phyloP scores from a whole-genome alignment of 768 basidiomycete genomes.

The Collybia mongolica region DNA sequence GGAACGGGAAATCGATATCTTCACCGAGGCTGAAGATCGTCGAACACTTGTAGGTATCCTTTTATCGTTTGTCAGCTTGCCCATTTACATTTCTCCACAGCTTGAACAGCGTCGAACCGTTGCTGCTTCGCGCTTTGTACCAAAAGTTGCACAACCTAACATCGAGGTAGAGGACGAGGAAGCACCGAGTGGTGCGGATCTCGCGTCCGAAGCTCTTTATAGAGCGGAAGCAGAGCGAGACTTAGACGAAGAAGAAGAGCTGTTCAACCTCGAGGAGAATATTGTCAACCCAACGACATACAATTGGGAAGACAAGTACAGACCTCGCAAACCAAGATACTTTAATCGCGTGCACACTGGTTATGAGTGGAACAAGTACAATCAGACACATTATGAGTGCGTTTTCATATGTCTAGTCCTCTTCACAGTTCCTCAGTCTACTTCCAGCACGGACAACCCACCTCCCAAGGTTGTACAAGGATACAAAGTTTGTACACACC shows the following conservation, averaged over 20 bases:
- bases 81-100: slow-evolving; percentile 33
- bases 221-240: slow-evolving; percentile 90
- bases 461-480: slow-evolving; percentile 99
- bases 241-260: slow-evolving; percentile 93
- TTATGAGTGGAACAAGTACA: slow-evolving; percentile 99
- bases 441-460: slow-evolving; percentile 87
- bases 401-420: slow-evolving; percentile 26
- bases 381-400: slow-evolving; percentile 99
- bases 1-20: slow-evolving; percentile 78
- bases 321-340: slow-evolving; percentile 95
- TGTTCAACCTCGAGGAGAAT: slow-evolving; percentile 92
- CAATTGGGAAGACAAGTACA: slow-evolving; percentile 98
- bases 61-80: slow-evolving; percentile 4
- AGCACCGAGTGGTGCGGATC: slow-evolving; percentile 61
- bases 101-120: slow-evolving; percentile 78
- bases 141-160: slow-evolving; percentile 65
- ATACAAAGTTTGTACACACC: slow-evolving; percentile 67
- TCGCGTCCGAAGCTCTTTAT: slow-evolving; percentile 88
- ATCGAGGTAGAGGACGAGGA: slow-evolving; percentile 59
- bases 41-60: slow-evolving; percentile 55
- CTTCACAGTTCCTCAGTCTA: slow-evolving; percentile 14
- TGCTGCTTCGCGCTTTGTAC: slow-evolving; percentile 84
- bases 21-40: slow-evolving; percentile 66
- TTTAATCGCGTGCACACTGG: slow-evolving; percentile 99
- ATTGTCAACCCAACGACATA: slow-evolving; percentile 82